These are phyloP conservation scores for Beauveria caledonica DNA, from an alignment of 2,329 filamentous ascomycete species.

Conservation along the genomic window DNA sequence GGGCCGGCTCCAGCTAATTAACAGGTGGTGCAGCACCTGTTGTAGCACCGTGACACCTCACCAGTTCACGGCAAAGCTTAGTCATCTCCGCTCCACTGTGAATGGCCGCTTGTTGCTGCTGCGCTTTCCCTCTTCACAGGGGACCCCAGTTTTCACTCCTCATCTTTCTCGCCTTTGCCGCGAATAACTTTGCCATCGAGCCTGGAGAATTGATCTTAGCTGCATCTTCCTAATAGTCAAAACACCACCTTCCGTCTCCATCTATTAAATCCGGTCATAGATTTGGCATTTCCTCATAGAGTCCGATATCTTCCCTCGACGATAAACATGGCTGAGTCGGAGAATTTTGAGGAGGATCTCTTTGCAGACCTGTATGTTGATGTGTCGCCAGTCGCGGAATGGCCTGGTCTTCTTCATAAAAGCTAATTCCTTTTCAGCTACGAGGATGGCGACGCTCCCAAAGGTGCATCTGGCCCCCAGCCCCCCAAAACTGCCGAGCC, in stretches of 20 bases:
- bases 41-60: not conserved
- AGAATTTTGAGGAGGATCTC: slow-evolving; percentile 86
- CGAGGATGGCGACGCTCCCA: slow-evolving; percentile 51
- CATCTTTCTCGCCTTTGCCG: not conserved
- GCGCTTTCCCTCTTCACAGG: not conserved
- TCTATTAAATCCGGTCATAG: not conserved
- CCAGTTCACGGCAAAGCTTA: not conserved
- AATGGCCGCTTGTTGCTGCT: not conserved
- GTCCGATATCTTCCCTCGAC: not conserved
- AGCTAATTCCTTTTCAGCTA: slow-evolving; percentile 39
- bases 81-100: not conserved
- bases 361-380: slow-evolving; percentile 80
- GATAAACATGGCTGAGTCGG: slow-evolving; percentile 61
- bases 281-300: not conserved
- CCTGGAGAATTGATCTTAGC: not conserved
- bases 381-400: not conserved
- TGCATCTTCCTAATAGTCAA: not conserved
- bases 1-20: not conserved
- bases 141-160: slow-evolving; percentile 1
- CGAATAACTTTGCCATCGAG: not conserved
- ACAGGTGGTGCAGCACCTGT: not conserved
- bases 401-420: not conserved
- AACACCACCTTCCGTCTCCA: not conserved
- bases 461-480: slow-evolving; percentile 27
- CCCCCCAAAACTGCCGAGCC: slow-evolving; percentile 5